phyloP scores from a whole-genome alignment of 2,329 filamentous ascomycete species.

The Talaromyces sp. region DNA sequence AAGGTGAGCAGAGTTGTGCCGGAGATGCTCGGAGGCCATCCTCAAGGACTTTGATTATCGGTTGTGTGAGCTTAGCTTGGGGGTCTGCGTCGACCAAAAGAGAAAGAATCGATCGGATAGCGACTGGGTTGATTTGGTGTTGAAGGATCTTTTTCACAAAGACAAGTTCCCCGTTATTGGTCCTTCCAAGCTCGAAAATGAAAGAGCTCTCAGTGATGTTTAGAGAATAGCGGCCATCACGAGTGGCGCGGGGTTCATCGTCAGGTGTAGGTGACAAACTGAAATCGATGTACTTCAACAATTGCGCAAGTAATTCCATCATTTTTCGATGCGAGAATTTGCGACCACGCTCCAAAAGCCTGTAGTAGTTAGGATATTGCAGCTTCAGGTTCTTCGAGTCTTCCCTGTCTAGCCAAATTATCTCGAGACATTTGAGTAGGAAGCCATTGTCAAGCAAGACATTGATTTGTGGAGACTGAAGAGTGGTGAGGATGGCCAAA shows the following conservation, averaged over 20 bases:
- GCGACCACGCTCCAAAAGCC: conserved; percentile 48
- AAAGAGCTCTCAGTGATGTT: conserved; percentile 35
- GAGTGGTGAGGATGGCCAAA: conserved; percentile 63
- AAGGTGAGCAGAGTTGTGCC: conserved; percentile 52
- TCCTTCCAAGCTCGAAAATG: conserved; percentile 35
- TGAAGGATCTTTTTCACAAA: conserved; percentile 63
- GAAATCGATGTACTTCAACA: conserved; percentile 43
- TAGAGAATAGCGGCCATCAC: conserved; percentile 35
- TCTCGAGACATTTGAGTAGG: conserved; percentile 58
- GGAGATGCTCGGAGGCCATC: conserved; percentile 55
- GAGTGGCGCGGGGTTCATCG: conserved; percentile 26
- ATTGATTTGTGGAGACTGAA: conserved; percentile 60
- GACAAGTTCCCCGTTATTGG: conserved; percentile 34
- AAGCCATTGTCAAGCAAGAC: conserved; percentile 62
- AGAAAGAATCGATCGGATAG: conserved; percentile 58
- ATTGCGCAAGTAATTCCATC: conserved; percentile 41
- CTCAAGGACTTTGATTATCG: conserved; percentile 56
- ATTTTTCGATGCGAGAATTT: conserved; percentile 46
- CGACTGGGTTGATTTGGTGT: conserved; percentile 57
- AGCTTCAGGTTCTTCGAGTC: conserved; percentile 50
- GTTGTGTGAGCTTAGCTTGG: conserved; percentile 48
- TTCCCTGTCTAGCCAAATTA: conserved; percentile 60
- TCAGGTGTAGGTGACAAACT: conserved; percentile 30
- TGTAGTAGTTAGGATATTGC: conserved; percentile 52
- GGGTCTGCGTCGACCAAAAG: conserved; percentile 56